Base-by-base conservation (phyloP, 2,329 filamentous ascomycete genomes). In the Aureobasidium sp. region DNA sequence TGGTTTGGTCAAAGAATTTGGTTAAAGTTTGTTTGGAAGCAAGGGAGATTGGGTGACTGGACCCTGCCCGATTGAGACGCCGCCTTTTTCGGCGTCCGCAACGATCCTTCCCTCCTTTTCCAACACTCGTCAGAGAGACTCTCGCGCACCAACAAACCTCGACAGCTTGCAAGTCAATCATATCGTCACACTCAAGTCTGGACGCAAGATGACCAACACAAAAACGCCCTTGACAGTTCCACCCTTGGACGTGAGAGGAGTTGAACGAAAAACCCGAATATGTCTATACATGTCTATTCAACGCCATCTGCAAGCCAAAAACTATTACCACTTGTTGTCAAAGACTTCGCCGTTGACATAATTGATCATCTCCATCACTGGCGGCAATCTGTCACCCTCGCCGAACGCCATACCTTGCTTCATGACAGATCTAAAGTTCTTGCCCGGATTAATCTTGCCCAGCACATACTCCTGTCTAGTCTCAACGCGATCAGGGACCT, bases 341-440 rank as follows among this genome's bases (percentile, higher is more conserved):
- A 84, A 85, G 18, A 79, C 76, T 69, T 80, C 79, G 11, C 84
- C 84, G 53, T 82, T 73, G 4, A 86, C 78, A 70, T 82, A 80
- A 69, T 86, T 85, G 18, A 87, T 72, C 79, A 88, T 72, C 69
- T 85, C 80, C 58, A 74, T 83, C 25, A 88, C 85, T 0, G 84
- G 80, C 4, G 76, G 68, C 31, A 88, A 73, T 56, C 81, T 71
- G 40, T 80, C 79, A 3, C 71, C 74, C 13, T 70, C 79, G 7
- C 85, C 86, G 75, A 88, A 88, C 4, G 75, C 69, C 74, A 86
- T 82, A 4, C 84, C 85, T 69, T 84, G 84, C 53, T 74, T 79
- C 81, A 88, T 82, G 8, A 88, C 82, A 61, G 77, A 74, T 31
- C 87, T 78, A 71, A 87, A 88, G 69, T 89, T 89, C 71, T 78